phyloP scores from a whole-genome alignment of 306 rosid genomes.

The Rubus parviflorus region DNA sequence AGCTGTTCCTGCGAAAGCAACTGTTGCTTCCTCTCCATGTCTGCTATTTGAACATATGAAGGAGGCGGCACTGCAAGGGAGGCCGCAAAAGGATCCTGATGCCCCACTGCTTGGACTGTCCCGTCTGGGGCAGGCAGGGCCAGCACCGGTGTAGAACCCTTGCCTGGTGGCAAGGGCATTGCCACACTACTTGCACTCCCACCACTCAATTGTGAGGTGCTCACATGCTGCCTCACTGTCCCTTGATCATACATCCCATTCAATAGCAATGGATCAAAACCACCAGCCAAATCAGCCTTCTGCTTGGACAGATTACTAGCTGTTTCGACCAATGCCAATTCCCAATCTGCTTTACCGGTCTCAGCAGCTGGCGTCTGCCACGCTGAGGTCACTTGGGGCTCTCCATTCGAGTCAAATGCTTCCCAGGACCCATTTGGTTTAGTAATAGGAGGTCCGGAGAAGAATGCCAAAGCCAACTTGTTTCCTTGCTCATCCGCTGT shows the following conservation, averaged over 20 bases:
- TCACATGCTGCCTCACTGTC: constrained; percentile 71
- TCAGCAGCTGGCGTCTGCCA: constrained; percentile 84
- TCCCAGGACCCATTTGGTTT: constrained; percentile 74
- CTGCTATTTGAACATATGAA: constrained; percentile 83
- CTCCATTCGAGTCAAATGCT: constrained; percentile 59
- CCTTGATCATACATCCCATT: constrained; percentile 96
- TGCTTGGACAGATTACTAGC: constrained; percentile 58
- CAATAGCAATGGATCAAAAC: constrained; percentile 68
- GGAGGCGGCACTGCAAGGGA: constrained; percentile 79
- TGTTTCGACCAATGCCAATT: constrained; percentile 71
- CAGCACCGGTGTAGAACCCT: constrained; percentile 45
- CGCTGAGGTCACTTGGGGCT: constrained; percentile 65
- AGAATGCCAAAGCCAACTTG: constrained; percentile 71
- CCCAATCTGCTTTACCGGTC: constrained; percentile 82
- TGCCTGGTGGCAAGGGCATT: constrained; percentile 47
- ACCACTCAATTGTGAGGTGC: constrained; percentile 47
- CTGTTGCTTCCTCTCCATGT: constrained; percentile 81
- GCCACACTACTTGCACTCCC: constrained; percentile 88
- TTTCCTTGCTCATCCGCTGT: constrained; percentile 85
- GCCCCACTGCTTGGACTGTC: constrained; percentile 54
- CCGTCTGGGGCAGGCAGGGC: constrained; percentile 91
- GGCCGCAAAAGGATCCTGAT: constrained; percentile 80
- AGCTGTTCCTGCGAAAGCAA: constrained; percentile 73
- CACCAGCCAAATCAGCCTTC: constrained; percentile 74
- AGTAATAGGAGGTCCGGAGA: constrained; percentile 46